phyloP scores from a whole-genome alignment of 208 protist genomes.

The Wallacemonas sp. region DNA sequence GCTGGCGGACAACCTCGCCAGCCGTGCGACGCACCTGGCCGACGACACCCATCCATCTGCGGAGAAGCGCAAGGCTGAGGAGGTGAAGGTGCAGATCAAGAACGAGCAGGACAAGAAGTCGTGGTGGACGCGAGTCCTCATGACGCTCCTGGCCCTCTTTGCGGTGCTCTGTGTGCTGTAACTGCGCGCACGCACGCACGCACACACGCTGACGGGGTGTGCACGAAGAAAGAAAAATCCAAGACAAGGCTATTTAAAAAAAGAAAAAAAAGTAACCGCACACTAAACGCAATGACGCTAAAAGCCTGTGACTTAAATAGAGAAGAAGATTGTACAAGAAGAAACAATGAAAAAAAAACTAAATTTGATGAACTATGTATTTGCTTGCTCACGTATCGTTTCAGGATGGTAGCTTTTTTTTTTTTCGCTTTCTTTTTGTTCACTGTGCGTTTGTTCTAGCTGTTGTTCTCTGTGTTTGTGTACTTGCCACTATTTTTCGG shows the following conservation, averaged over 20 bases:
- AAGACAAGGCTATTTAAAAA: no score
- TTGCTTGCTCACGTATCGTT: neutral
- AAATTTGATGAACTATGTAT: no score
- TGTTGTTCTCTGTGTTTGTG: no score
- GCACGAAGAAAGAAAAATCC: no score
- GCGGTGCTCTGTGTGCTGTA: slow-evolving; percentile 69
- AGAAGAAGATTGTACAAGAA: no score
- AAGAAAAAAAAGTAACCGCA: neutral
- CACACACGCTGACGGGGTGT: neutral
- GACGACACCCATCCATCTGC: slow-evolving; percentile 50
- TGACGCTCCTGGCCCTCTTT: slow-evolving; percentile 68
- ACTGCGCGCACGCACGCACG: neutral
- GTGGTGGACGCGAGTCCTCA: slow-evolving; percentile 69
- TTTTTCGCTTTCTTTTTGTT: neutral
- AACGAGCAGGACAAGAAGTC: slow-evolving; percentile 43
- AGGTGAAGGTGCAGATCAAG: slow-evolving; percentile 29
- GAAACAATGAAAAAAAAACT: no score
- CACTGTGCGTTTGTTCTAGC: no score
- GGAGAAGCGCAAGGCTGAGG: slow-evolving; percentile 34
- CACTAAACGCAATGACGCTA: no score
- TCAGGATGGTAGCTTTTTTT: neutral
- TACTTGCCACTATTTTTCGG: no score
- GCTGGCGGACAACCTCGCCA: slow-evolving; percentile 68
- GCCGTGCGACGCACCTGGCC: slow-evolving; percentile 54
- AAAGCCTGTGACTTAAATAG: no score